Base-by-base conservation (phyloP, 1,139 yeast genomes). In the Pichia norvegensis region DNA sequence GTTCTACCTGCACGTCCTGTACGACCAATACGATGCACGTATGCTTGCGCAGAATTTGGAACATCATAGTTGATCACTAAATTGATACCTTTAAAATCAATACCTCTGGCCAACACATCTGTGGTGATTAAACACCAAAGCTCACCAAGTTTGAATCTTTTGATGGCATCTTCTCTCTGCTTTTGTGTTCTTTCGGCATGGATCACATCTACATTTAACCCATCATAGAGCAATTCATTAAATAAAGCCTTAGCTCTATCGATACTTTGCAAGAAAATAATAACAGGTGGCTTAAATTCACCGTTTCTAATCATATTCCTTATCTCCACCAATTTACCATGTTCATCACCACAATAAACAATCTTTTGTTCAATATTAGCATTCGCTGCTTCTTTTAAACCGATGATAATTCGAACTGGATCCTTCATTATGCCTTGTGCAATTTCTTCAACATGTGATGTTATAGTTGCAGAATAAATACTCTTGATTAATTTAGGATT, bases 21-120 rank as follows among this genome's bases (percentile, higher is more conserved):
- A 72, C 99, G 84, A 65, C 99, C 99, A 57, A 94, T 87, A 68
- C 99, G 78, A 65, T 94, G 99, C 39, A 94, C 96, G 63, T 94
- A 94, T 0, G 96, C 83, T 64, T 92, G 97, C 0, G 97, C 87
- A 43, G 85, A 78, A 57, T 81, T 87, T 16, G 99, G 99, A 6
- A 92, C 95, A 67, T 94, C 99, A 63, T 92, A 94, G 66, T 94
- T 94, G 55, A 94, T 85, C 31, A 94, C 97, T 51, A 92, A 66
- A 59, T 90, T 90, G 36, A 94, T 95, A 37, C 97, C 97, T 61
- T 87, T 87, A 69, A 94, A 94, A 66, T 94, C 98, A 48, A 94
- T 88, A 70, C 99, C 99, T 68, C 99, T 78, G 2, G 97, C 82
- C 46, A 94, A 69, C 45, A 94, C 96, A 66, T 94, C 98, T 0